Evolutionary conservation across 1,284 basidiomycete genomes (phyloP).

Genomic region (Xanthoconium separans): DNA sequence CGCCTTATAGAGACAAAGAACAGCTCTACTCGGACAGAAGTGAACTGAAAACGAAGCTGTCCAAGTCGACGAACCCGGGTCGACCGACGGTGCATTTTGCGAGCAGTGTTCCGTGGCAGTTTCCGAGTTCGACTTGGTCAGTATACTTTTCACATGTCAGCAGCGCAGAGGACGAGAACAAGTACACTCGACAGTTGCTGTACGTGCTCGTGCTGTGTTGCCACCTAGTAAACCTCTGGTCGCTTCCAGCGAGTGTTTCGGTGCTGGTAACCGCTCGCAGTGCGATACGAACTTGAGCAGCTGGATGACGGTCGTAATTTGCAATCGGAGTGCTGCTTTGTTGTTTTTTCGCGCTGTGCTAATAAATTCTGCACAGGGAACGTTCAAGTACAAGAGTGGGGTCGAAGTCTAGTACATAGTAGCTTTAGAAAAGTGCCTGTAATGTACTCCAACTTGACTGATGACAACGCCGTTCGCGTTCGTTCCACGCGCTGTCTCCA

Average conservation of each 20-base stretch:
- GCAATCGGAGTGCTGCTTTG: constrained; percentile 25
- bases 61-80: not conserved
- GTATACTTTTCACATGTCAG: not conserved
- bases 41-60: not conserved
- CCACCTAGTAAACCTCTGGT: constrained; percentile 5
- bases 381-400: not conserved
- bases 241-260: constrained; percentile 3
- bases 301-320: constrained; percentile 33
- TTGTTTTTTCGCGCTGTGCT: not conserved
- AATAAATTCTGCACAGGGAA: not conserved
- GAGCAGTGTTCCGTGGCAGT: not conserved
- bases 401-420: too few relatives aligned
- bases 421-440: not conserved
- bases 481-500: constrained; percentile 36
- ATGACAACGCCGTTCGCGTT: constrained; percentile 36
- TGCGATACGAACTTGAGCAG: constrained; percentile 6
- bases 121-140: not conserved
- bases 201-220: constrained; percentile 21
- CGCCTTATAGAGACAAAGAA: not conserved
- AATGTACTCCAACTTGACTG: not conserved
- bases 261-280: constrained; percentile 21
- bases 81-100: not conserved
- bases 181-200: constrained; percentile 25
- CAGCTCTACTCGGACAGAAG: not conserved
- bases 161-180: too few relatives aligned